A percentile compares a stretch with the other conserved stretches of the same genome.
Conservation (phyloP, 345 rosid genomes). For the Salix purpurea region DNA sequence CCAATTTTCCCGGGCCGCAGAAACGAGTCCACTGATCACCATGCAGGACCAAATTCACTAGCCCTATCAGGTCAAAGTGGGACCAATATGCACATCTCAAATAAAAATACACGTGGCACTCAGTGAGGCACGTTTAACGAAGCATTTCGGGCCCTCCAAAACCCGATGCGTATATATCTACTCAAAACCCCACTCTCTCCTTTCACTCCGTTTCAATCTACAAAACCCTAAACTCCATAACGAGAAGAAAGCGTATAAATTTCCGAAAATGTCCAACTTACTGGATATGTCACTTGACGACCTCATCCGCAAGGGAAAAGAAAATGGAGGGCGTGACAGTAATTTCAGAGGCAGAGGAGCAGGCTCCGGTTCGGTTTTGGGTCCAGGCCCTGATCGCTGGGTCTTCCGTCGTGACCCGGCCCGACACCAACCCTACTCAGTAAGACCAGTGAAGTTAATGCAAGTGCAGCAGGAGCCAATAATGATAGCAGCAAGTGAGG, state of each 20-base stretch:
- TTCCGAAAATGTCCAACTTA: neutral
- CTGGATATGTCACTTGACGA: constrained; percentile 21
- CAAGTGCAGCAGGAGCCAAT: neutral
- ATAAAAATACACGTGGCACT: neutral
- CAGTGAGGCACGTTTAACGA: neutral
- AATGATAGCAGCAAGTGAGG: neutral
- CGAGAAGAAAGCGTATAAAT: neutral
- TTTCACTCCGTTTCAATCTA: neutral
- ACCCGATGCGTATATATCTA: neutral
- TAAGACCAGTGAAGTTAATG: constrained; percentile 1
- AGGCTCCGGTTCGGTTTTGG: neutral
- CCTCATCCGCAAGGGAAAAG: neutral
- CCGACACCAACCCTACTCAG: constrained; percentile 2
- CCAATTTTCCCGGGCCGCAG: neutral
- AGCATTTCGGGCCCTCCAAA: neutral
- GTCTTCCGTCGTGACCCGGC: neutral
- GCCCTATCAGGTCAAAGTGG: neutral
- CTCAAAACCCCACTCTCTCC: neutral
- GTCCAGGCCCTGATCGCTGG: constrained; percentile 11
- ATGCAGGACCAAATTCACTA: neutral
- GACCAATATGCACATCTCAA: neutral
- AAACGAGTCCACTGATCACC: too few species aligned
- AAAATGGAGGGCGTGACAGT: neutral
- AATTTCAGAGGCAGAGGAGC: neutral
- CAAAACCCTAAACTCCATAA: neutral